These are phyloP conservation scores for Fusarium nelsonii DNA, from an alignment of 2,329 filamentous ascomycete species.

Conservation along the genomic window DNA sequence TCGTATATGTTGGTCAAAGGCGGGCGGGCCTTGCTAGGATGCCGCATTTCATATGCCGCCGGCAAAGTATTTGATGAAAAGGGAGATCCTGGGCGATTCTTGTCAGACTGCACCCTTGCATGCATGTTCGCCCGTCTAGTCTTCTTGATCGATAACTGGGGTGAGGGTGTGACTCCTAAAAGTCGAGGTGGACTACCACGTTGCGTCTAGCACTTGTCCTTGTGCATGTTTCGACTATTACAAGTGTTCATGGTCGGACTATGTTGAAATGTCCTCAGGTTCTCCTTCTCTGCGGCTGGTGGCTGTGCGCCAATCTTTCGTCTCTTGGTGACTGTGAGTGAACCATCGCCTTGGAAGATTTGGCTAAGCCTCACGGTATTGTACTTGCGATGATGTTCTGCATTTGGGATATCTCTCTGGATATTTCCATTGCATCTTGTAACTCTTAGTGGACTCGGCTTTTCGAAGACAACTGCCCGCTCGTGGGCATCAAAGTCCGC, in stretches of 20 bases:
- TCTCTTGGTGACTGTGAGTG: slow-evolving; percentile 55
- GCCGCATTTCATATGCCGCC: slow-evolving; percentile 21
- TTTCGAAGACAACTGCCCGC: slow-evolving; percentile 41
- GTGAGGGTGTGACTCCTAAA: slow-evolving; percentile 7
- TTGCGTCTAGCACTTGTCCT: slow-evolving; percentile 23
- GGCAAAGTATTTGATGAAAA: slow-evolving; percentile 25
- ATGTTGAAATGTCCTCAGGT: slow-evolving; percentile 9
- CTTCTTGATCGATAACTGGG: slow-evolving; percentile 37
- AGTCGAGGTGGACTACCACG: slow-evolving; percentile 26
- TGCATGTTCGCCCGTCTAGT: slow-evolving; percentile 27
- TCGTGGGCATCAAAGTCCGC: slow-evolving; percentile 51
- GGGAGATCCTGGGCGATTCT: not conserved
- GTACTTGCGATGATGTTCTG: slow-evolving; percentile 45
- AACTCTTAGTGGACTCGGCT: slow-evolving; percentile 64
- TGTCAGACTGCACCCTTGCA: not conserved
- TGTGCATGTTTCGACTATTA: slow-evolving; percentile 2
- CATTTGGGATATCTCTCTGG: slow-evolving; percentile 31
- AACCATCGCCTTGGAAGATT: slow-evolving; percentile 29
- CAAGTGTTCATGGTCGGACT: not conserved
- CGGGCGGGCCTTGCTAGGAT: slow-evolving; percentile 30
- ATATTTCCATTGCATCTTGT: slow-evolving; percentile 54
- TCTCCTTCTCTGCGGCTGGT: slow-evolving; percentile 37
- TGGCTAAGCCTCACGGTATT: slow-evolving; percentile 35
- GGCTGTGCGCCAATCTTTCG: slow-evolving; percentile 39
- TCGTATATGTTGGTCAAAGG: slow-evolving; percentile 41